Percentiles rank a stretch among this genome's conserved stretches.
Conservation (phyloP, 169 alveolate species). For the Besnoitia besnoiti region DNA sequence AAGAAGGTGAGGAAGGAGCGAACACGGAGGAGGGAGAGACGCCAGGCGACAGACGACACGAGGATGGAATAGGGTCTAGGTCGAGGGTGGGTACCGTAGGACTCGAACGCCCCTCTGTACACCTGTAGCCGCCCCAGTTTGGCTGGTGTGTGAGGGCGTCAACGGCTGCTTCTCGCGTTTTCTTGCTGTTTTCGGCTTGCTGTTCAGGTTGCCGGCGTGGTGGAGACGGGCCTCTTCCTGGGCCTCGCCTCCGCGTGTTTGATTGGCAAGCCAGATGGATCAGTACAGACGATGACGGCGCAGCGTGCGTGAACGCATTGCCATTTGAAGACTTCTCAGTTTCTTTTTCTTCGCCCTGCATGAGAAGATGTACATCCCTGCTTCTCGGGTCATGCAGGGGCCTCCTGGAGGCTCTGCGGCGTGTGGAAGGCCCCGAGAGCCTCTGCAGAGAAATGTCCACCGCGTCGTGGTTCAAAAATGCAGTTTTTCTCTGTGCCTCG, state of each 20-base stretch:
- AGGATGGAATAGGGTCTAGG: not conserved
- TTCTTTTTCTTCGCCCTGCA: too few relatives aligned
- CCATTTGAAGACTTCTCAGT: too few relatives aligned
- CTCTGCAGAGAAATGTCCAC: too few relatives aligned
- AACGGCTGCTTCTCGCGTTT: not conserved
- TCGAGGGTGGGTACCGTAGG: not conserved
- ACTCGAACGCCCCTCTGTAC: not conserved
- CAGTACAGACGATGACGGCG: conserved; percentile 46
- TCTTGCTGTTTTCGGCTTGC: not conserved
- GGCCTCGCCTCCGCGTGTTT: conserved; percentile 79
- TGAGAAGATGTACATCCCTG: too few relatives aligned
- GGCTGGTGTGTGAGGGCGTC: not conserved
- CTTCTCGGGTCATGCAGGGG: too few relatives aligned
- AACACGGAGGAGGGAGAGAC: too few relatives aligned
- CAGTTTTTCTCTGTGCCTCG: too few relatives aligned
- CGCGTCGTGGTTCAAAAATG: too few relatives aligned
- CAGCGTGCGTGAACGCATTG: not conserved
- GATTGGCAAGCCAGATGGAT: conserved; percentile 79
- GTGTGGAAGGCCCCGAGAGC: too few relatives aligned
- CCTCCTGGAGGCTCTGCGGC: too few relatives aligned
- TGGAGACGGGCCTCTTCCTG: conserved; percentile 81
- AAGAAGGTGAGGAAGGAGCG: not conserved
- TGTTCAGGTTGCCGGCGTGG: conserved; percentile 76
- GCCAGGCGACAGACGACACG: too few relatives aligned
- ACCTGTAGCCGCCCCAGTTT: not conserved